Percentiles rank a stretch among this genome's conserved stretches.
phyloP scores from a whole-genome alignment of 495 filamentous ascomycete genomes.

The Neurospora sp. region DNA sequence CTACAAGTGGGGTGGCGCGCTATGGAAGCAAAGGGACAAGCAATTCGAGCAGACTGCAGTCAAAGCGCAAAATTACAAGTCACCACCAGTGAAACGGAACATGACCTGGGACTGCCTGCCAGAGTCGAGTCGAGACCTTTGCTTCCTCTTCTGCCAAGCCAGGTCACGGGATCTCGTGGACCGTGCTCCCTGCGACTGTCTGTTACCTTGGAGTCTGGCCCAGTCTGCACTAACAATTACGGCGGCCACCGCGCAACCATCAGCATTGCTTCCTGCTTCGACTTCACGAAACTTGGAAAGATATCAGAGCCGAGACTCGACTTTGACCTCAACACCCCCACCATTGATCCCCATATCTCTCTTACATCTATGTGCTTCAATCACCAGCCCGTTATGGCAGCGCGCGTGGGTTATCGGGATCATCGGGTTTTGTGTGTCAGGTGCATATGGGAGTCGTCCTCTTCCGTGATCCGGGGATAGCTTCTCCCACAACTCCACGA shows the following conservation, averaged over 20 bases:
- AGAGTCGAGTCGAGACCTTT: background rate
- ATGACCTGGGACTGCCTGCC: no score
- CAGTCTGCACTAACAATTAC: no score
- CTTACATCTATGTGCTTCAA: no score
- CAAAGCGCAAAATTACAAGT: background rate
- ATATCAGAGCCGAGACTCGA: no score
- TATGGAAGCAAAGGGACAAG: background rate
- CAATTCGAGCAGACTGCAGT: background rate
- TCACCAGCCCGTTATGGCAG: no score
- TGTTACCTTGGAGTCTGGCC: no score
- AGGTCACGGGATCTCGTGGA: background rate
- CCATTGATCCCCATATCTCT: no score
- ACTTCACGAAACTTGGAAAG: background rate
- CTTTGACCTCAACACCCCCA: no score
- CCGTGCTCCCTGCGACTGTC: background rate
- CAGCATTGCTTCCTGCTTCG: background rate
- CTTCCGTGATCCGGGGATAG: background rate
- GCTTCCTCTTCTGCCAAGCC: background rate
- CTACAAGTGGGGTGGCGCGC: no score
- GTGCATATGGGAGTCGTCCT: background rate
- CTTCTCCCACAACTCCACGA: background rate
- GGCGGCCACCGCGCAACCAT: no score
- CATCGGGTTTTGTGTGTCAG: background rate
- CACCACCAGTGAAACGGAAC: background rate
- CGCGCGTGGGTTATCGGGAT: background rate